Conservation (phyloP, 1,284 basidiomycete genomes). For the Polyporus tsugae region DNA sequence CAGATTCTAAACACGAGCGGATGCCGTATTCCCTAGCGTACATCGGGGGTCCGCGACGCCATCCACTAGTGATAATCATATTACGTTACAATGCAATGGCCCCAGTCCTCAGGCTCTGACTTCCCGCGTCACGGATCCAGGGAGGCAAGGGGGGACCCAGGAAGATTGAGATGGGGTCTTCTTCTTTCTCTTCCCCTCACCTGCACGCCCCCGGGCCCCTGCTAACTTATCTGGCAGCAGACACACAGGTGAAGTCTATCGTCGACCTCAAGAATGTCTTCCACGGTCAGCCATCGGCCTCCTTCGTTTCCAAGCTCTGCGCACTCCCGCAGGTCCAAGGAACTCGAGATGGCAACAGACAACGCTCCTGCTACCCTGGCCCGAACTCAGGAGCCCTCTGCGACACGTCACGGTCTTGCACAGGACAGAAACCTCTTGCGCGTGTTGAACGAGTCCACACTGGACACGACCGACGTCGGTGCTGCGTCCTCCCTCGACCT, state of each 20-base stretch:
- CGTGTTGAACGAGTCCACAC: constrained; percentile 23
- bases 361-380: background rate
- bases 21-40: background rate
- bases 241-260: background rate
- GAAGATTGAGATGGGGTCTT: too few species aligned
- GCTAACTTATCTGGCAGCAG: background rate
- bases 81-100: background rate
- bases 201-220: background rate
- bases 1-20: constrained; percentile 4
- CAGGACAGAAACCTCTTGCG: background rate
- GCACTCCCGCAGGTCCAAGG: background rate
- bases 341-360: background rate
- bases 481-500: constrained; percentile 27
- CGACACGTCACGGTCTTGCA: background rate
- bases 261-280: background rate
- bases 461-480: constrained; percentile 26
- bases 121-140: too few species aligned
- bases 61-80: background rate
- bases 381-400: constrained; percentile 6
- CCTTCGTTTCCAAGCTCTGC: background rate
- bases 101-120: background rate
- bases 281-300: background rate
- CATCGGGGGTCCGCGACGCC: background rate
- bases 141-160: too few species aligned
- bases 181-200: background rate